phyloP scores from a whole-genome alignment of 371 early-diverging fungal species.

The Mortierella sp. region DNA sequence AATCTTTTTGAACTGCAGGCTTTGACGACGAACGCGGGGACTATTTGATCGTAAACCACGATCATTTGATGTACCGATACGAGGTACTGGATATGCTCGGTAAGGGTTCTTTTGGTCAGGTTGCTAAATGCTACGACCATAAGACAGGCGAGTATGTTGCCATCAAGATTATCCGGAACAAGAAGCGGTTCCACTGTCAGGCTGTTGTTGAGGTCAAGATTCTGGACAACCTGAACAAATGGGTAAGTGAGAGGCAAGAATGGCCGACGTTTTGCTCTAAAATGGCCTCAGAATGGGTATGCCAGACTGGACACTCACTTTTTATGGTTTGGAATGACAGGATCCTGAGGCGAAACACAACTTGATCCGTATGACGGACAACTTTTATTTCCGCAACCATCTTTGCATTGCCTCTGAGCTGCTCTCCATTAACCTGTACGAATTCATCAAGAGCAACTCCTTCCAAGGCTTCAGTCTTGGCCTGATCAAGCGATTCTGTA shows the following conservation, averaged over 20 bases:
- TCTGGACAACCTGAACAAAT: conserved; percentile 74
- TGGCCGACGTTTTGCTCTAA: neutral
- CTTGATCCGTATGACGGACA: conserved; percentile 87
- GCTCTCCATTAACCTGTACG: conserved; percentile 96
- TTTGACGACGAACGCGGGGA: conserved; percentile 97
- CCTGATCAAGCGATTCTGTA: conserved; percentile 83
- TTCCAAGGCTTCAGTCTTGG: conserved; percentile 92
- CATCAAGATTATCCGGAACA: conserved; percentile 95
- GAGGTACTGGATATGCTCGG: conserved; percentile 92
- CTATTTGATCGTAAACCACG: conserved; percentile 84
- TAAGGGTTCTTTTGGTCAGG: conserved; percentile 98
- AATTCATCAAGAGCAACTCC: conserved; percentile 93
- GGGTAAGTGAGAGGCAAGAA: conserved; percentile 58
- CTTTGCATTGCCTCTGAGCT: conserved; percentile 93
- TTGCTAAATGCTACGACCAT: conserved; percentile 93
- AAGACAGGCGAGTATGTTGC: conserved; percentile 89
- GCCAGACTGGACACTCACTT: neutral
- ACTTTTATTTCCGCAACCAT: conserved; percentile 94
- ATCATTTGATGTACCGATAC: conserved; percentile 93
- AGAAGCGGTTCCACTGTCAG: conserved; percentile 95
- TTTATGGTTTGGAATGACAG: conserved; percentile 54
- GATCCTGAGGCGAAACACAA: conserved; percentile 84
- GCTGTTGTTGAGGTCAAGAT: conserved; percentile 96
- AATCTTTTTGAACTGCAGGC: conserved; percentile 59
- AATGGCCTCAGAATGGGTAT: too few species aligned